These are phyloP conservation scores for Chlamydomonas applanata DNA, from an alignment of 139 green algal species.

Conservation along the genomic window DNA sequence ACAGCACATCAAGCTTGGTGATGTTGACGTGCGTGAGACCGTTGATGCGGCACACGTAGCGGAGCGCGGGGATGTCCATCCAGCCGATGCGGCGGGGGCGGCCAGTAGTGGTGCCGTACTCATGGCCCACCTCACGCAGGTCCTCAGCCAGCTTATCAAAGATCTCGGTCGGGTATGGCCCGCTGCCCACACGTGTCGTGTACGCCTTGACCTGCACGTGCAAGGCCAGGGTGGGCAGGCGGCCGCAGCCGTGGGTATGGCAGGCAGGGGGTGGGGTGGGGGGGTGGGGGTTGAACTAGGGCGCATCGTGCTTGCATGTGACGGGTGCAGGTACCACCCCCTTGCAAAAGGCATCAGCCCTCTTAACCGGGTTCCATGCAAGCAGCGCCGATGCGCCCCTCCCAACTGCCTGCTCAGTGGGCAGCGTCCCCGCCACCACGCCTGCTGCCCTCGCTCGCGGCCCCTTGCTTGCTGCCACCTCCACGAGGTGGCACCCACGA, in stretches of 20 bases:
- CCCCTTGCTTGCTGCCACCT: not conserved
- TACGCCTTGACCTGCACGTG: constrained; percentile 92
- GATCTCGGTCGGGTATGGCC: constrained; percentile 97
- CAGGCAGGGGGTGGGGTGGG: too few relatives aligned
- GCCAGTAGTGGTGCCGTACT: constrained; percentile 99
- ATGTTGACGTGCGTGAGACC: constrained; percentile 97
- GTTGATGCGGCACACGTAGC: constrained; percentile 91
- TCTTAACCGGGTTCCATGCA: too few relatives aligned
- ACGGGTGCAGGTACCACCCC: too few relatives aligned
- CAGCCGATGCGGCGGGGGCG: constrained; percentile 92
- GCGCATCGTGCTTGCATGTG: too few relatives aligned
- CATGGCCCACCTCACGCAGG: constrained; percentile 72
- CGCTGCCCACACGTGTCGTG: constrained; percentile 94
- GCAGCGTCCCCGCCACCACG: too few relatives aligned
- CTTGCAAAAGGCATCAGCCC: too few relatives aligned
- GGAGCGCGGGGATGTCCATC: constrained; percentile 95
- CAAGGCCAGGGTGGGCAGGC: too few relatives aligned
- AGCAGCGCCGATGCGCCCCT: too few relatives aligned
- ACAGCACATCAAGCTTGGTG: constrained; percentile 98
- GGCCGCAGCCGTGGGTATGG: too few relatives aligned
- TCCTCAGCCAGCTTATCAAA: constrained; percentile 83
- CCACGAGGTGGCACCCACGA: not conserved
- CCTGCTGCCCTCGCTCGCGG: too few relatives aligned
- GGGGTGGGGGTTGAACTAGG: too few relatives aligned
- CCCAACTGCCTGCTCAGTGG: too few relatives aligned